Evolutionary conservation across 164 flowering plant genomes (phyloP).

Genomic region (Nelumbo lutea): DNA sequence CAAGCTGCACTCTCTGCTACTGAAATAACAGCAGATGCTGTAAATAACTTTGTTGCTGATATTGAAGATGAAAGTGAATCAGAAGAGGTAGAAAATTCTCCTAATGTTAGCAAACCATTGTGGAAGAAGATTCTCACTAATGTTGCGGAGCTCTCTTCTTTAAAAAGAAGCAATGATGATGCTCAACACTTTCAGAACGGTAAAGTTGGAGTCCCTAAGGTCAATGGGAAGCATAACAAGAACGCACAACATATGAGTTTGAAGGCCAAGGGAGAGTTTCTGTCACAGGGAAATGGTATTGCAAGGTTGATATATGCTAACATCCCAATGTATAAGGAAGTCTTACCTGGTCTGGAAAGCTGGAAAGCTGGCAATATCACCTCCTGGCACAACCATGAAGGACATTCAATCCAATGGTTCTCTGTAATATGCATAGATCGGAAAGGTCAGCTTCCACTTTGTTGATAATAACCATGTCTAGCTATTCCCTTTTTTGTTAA

Average conservation of each 20-base stretch:
- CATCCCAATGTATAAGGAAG: constrained; percentile 64
- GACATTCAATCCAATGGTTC: constrained; percentile 84
- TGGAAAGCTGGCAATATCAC: constrained; percentile 74
- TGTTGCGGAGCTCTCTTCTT: constrained; percentile 34
- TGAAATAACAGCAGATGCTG: constrained; percentile 72
- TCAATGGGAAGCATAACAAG: constrained; percentile 85
- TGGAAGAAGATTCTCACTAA: constrained; percentile 51
- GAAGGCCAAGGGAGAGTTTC: constrained; percentile 38
- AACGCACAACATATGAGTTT: constrained; percentile 48
- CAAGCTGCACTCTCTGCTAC: constrained; percentile 84
- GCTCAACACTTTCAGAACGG: constrained; percentile 33
- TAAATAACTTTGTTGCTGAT: constrained; percentile 61
- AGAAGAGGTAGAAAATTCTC: constrained; percentile 31
- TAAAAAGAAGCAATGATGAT: constrained; percentile 27
- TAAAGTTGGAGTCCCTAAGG: constrained; percentile 42
- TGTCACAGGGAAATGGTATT: constrained; percentile 54
- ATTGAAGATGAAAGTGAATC: constrained; percentile 44
- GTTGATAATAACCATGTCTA: not conserved
- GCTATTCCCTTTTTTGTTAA: not conserved
- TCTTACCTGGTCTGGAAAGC: constrained; percentile 76
- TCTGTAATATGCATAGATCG: constrained; percentile 73
- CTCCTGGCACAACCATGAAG: constrained; percentile 84
- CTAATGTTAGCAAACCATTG: constrained; percentile 34
- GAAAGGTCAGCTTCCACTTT: constrained; percentile 47
- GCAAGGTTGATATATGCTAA: constrained; percentile 48